Evolutionary conservation across 2,329 filamentous ascomycete species (phyloP), one percentile per base, ranked within the genome.

Genomic region (Remersonia thermophila): DNA sequence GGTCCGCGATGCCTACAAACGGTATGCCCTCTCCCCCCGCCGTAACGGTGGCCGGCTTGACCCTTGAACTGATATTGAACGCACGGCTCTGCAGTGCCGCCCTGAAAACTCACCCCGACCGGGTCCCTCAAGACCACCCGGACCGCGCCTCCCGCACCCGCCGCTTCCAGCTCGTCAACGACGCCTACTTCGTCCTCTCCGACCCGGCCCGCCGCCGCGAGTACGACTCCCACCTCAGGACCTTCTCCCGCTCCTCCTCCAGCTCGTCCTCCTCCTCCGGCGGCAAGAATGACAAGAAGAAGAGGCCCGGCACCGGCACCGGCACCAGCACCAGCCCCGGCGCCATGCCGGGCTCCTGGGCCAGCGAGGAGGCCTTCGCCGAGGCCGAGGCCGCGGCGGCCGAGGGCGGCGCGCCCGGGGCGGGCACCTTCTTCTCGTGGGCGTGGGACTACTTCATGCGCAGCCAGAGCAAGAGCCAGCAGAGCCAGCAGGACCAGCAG

Each of bases 1-100:
- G 56, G 80, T 98, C 54, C 82, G 89, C 50, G 82, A 84, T 67
- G 91, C 87, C 34, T 98, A 96, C 68, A 98, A 98, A 58, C 80
- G 81, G 80, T 83, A 53, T 35, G 55, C n/a, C n/a, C n/a, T n/a
- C n/a, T 11, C 25, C 30, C 27, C 26, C 28, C 12, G 37, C 13
- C 11, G 11, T 23, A 9, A 23, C 20, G n/a, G n/a, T n/a, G n/a
- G n/a, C n/a, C n/a, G n/a, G n/a, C n/a, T n/a, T n/a, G n/a, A n/a
- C n/a, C n/a, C n/a, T n/a, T n/a, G n/a, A n/a, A n/a, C n/a, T n/a
- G n/a, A n/a, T n/a, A n/a, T n/a, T n/a, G n/a, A n/a, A n/a, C 25
- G 26, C 30, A 28, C 35, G 23, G n/a, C 8, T 27, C 17, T n/a
- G 2, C 52, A 86, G 82, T 55, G 83, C 83, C 51, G 89, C 89